Base-by-base conservation (phyloP, 495 filamentous ascomycete species). In the Annulohypoxylon bovei region DNA sequence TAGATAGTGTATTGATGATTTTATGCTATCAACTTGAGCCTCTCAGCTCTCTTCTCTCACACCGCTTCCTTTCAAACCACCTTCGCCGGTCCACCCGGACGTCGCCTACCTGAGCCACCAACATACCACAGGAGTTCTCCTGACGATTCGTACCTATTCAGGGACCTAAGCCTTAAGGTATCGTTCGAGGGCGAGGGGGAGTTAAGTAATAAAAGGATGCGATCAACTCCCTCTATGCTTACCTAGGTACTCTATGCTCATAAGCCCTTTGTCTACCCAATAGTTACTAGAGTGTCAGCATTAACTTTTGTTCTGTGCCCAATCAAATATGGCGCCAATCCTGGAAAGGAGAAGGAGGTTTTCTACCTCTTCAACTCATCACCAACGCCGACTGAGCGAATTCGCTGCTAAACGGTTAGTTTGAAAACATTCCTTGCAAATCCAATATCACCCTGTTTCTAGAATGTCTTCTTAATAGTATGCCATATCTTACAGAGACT, bases 341-440 rank as follows among this genome's bases (percentile, higher is more conserved):
- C 6, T 67, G 23, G 63, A 56, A 61, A 68, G 40, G 54, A 72
- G 70, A 60, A 65, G 70, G 47, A 68, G 58, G 35, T 72, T 72
- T 9, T 72, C 70, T 16, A 57, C 65, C 28, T 57, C 70, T 39
- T 72, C 70, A 3, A 25, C 40, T 4, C 65, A 60, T 25, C 70
- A 68, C 30, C 65, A 65, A 28, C 70, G 70, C 25, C 65, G 70
- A 7, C 49, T 72, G 5, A 72, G 70, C 11, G 65, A 68, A 32
- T 61, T 65, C 42, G 70, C 61, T 65, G 65, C 70, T n/a, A 72
- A 62, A 72, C 42, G 70, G 70, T 72, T 9, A 72, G 70, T 68
- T 42, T 35, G n/a, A 27, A 52, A n/a, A 52, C 32, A 12, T 7
- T 18, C n/a, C 9, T 20, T 12, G 5, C 33, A 20, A 47, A 18